Evolutionary conservation across 2,329 filamentous ascomycete species (phyloP), one percentile per base, ranked within the genome.

Genomic region (Epicoccum sorghinum): DNA sequence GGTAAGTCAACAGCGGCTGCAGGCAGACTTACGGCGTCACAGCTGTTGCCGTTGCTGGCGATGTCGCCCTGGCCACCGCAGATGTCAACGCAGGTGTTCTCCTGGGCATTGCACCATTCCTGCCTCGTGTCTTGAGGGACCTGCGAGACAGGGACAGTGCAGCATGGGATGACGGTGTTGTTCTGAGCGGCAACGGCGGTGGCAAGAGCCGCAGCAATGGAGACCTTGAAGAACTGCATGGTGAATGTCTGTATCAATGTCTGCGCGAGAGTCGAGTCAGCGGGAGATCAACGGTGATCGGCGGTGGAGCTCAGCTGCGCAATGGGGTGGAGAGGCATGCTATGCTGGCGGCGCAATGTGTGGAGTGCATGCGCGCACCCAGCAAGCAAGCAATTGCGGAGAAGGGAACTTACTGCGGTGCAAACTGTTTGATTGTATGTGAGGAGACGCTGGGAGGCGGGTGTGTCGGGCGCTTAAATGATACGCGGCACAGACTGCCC

Each of bases 101-200:
- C 74, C 75, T 88, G 77, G 59, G 79, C 83, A 48, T 73, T 71
- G 70, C 86, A 89, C 85, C 85, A 88, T 52, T 75, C 61, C 67
- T 73, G 60, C 59, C 75, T 75, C 23, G 69, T 61, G 37, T 67
- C 48, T 3, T 64, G n/a, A 37, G 70, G 58, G 37, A 85, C 73
- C 25, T 62, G 46, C 64, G 60, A 71, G 47, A 80, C 64, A 58
- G 78, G 67, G 68, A 85, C 78, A 40, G 68, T 69, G 63, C 72
- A 74, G 70, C 72, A 75, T 1, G 66, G 77, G 65, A 69, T 66
- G 39, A 55, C 53, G 3, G 75, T 60, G 64, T 62, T 66, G 70
- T 77, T 76, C 67, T 81, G 79, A 41, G 80, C 79, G 48, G 74
- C 75, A 47, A 74, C 76, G 27, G 78, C 64, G 66, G 76, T 72